Percentiles rank a stretch among this genome's conserved stretches.
These are phyloP conservation scores for Plasmopara viticola DNA, from an alignment of 352 stramenopile species.

Conservation along the genomic window DNA sequence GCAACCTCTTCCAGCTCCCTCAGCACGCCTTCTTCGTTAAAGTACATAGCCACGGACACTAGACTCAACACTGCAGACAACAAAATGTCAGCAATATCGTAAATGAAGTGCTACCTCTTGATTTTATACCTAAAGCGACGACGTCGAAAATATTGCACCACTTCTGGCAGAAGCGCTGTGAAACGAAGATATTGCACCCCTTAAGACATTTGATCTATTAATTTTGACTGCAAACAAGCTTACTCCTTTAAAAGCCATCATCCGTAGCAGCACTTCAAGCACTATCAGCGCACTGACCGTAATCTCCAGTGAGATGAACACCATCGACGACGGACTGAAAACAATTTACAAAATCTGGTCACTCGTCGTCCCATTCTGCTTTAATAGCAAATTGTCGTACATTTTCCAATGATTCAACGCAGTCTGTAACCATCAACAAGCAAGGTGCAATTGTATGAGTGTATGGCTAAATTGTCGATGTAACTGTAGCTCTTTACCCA, in stretches of 20 bases:
- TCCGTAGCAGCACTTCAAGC: conserved; percentile 76
- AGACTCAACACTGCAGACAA: conserved; percentile 59
- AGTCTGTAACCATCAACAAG: conserved; percentile 30
- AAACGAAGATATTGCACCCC: not conserved
- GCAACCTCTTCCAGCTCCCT: conserved; percentile 81
- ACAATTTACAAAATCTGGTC: not conserved
- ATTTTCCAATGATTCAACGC: conserved; percentile 71
- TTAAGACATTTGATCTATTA: not conserved
- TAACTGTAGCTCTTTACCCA: conserved; percentile 26
- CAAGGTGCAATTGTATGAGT: conserved; percentile 2
- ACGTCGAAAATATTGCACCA: conserved; percentile 85
- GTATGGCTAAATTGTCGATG: not conserved
- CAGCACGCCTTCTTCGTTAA: conserved; percentile 69
- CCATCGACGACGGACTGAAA: conserved; percentile 52
- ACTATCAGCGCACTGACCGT: conserved; percentile 65
- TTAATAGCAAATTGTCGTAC: conserved; percentile 19
- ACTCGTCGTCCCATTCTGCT: not conserved
- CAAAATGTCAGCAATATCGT: conserved; percentile 2
- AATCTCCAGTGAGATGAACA: conserved; percentile 82
- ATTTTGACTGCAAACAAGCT: conserved; percentile 3
- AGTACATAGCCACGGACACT: conserved; percentile 75
- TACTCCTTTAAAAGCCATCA: conserved; percentile 71
- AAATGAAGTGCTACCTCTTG: not conserved
- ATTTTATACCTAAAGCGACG: conserved; percentile 49
- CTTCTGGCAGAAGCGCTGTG: conserved; percentile 73